Base-by-base conservation (phyloP, 179 eudicot genomes). In the Silene vulgaris region DNA sequence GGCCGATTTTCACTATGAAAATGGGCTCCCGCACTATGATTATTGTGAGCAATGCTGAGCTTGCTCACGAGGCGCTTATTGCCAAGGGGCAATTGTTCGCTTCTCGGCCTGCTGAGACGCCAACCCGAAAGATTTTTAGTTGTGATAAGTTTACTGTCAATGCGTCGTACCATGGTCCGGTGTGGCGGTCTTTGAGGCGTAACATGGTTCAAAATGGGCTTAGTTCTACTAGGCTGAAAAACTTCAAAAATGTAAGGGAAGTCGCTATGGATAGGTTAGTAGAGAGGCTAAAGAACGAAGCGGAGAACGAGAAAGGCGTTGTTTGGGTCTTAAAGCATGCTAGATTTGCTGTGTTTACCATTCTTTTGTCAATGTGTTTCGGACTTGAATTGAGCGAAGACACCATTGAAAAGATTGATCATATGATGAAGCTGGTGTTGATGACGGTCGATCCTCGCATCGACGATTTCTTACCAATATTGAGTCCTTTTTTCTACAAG, bases 11-110 rank as follows among this genome's bases (percentile, higher is more conserved):
- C 48, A 93, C 97, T 2, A 85, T 93, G 16, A 82, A 65, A 68
- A 91, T 93, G 97, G 98, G 98, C 0, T 79, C 96, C 0, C 78
- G 98, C 5, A 93, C 91, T 4, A 82, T 91, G 97, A 87, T 93
- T 40, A 84, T 93, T 1, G 29, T 93, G 1, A 84, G 86, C 79
- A 65, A 78, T 32, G 90, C 97, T 0, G 82, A 86, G 23, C 69
- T 93, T 30, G 97, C 73, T 73, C 76, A 88, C 28, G 93, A 93
- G 65, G 96, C 95, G 9, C 82, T 93, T 0, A 75, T 91, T 14
- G 87, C 85, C 11, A 93, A 88, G 81, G 90, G 92, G 9, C 87
- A 77, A 63, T 70, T 86, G 0, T 93, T 93, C 40, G 93, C 97
- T 5, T 85, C 76, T 73, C 85, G 98, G 14, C 96, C 97, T 0